Evolutionary conservation across 1,284 basidiomycete genomes (phyloP).

Genomic region (Moesziomyces parantarcticus): DNA sequence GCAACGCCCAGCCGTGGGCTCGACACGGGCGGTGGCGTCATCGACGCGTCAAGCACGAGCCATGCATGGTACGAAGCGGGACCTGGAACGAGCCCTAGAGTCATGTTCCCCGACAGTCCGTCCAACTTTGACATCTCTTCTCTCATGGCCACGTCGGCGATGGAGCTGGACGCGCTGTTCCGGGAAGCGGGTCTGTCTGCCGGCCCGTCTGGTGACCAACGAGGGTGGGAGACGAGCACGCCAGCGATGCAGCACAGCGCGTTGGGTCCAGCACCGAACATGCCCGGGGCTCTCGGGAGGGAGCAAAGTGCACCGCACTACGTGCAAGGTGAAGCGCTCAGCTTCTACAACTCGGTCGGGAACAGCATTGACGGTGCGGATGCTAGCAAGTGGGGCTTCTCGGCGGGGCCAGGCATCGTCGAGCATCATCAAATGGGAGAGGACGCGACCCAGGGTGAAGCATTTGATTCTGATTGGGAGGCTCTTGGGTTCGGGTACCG

Average conservation of each 20-base stretch:
- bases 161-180: slow-evolving; percentile 47
- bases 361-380: slow-evolving; percentile 1
- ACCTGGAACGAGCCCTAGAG: slow-evolving; percentile 29
- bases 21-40: slow-evolving; percentile 8
- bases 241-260: slow-evolving; percentile 1
- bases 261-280: neutral
- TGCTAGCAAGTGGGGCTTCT: slow-evolving; percentile 13
- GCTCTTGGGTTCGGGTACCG: slow-evolving; percentile 40
- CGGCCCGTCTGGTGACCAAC: slow-evolving; percentile 28
- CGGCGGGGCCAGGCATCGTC: neutral
- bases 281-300: neutral
- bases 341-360: slow-evolving; percentile 19
- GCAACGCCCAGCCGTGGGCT: slow-evolving; percentile 39
- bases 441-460: slow-evolving; percentile 10
- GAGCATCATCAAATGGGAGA: slow-evolving; percentile 5
- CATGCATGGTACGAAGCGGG: slow-evolving; percentile 23
- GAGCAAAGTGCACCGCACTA: slow-evolving; percentile 6
- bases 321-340: slow-evolving; percentile 8
- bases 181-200: slow-evolving; percentile 39
- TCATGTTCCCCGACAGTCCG: slow-evolving; percentile 40
- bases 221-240: slow-evolving; percentile 10
- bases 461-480: slow-evolving; percentile 44
- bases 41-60: slow-evolving; percentile 8
- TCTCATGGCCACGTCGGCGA: slow-evolving; percentile 47
- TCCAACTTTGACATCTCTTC: slow-evolving; percentile 47